Conservation (phyloP, 106 monocot genomes). For the Dendrobium chrysotoxum region DNA sequence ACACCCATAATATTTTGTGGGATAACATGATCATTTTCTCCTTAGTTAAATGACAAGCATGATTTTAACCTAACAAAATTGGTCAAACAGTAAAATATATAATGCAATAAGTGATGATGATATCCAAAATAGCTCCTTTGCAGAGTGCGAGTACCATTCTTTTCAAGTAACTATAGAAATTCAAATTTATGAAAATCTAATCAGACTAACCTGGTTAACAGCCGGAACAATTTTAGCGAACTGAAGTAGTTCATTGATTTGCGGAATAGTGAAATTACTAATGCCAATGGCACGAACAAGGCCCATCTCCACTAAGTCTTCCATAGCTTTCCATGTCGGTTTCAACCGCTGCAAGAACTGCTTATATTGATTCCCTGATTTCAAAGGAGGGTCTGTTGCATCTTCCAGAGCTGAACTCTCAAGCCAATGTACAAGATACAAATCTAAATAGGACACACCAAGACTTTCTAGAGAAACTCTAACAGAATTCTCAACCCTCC, state of each 20-base stretch:
- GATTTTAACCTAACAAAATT: background rate
- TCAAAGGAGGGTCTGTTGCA: conserved; percentile 82
- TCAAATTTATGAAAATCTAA: conserved; percentile 5
- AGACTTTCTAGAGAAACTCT: conserved; percentile 71
- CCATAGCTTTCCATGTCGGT: conserved; percentile 93
- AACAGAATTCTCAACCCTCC: conserved; percentile 64
- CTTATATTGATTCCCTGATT: conserved; percentile 59
- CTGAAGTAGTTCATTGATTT: conserved; percentile 66
- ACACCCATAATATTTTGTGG: background rate
- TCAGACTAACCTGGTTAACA: conserved; percentile 73
- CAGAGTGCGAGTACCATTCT: background rate
- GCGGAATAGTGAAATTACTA: conserved; percentile 77
- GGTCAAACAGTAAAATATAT: background rate
- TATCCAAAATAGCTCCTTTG: background rate
- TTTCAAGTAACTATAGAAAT: background rate
- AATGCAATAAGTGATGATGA: too few species aligned
- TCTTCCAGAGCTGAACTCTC: conserved; percentile 76
- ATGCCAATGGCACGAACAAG: conserved; percentile 85
- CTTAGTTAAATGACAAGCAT: background rate
- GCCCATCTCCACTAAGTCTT: conserved; percentile 54
- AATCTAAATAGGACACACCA: conserved; percentile 77
- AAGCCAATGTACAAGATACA: conserved; percentile 87
- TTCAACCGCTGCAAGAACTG: conserved; percentile 64
- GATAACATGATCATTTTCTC: background rate
- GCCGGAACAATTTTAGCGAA: conserved; percentile 88